Evolutionary conservation across 2,329 filamentous ascomycete genomes (phyloP), one percentile per base, ranked within the genome.

Genomic region (Cladosporium colombiae): DNA sequence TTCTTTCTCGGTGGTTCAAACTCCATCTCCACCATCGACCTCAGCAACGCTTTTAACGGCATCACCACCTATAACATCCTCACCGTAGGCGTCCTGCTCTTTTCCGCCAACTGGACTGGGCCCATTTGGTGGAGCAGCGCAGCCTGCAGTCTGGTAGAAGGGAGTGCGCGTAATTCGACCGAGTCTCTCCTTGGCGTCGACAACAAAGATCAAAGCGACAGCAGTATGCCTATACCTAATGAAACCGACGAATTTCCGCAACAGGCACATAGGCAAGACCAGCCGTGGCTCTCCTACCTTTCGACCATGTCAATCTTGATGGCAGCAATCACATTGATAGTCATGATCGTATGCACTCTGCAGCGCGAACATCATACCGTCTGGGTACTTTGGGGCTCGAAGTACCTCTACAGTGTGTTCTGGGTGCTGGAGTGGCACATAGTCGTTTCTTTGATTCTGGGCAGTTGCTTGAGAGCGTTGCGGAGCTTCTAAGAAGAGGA

Each of bases 21-120:
- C 76, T 90, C 95, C 50, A 97, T 99, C 71, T 96, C 93, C 13
- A 94, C 91, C 18, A 88, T 99, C 72, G 93, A 97, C 75, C 85
- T 99, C 21, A 96, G 92, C 5, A 96, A 90, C 75, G 93, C 93
- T 0, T 99, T 98, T 80, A 99, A 99, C 74, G 95, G 95, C 68
- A 84, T 99, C 49, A 86, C 85, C 58, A 87, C 84, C 64, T 99
- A 96, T 81, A 93, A 91, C 74, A 83, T 94, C 68, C 68, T 87
- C 18, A 84, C 88, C 16, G 95, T 99, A 18, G 95, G 92, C 0
- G 68, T 91, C 3, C 82, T 99, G 62, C 93, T 93, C 2, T 96
- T 97, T 74, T 76, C 92, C 6, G 87, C 90, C 71, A 99, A 99
- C 76, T 99, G 94, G 93, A 89, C 92, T 0, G 94, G 91, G 0